Evolutionary conservation across 75 land plant genomes (phyloP).

Genomic region (Pseudotsuga menziesii): DNA sequence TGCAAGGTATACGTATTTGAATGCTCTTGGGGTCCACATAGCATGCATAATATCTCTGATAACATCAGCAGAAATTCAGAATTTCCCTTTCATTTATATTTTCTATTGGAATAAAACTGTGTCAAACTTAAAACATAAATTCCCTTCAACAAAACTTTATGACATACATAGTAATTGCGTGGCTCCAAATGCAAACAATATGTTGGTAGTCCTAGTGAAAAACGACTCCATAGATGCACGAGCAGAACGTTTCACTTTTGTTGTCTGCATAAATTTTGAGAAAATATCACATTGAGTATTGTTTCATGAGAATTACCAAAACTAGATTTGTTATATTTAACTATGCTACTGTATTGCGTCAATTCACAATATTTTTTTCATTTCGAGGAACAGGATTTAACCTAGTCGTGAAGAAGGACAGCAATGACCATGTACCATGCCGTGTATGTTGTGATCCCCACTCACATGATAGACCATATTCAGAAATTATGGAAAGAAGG

Average conservation of each 20-base stretch:
- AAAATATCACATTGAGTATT: not conserved
- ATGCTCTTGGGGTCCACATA: constrained; percentile 26
- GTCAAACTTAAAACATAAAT: too few relatives aligned
- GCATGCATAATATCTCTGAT: constrained; percentile 42
- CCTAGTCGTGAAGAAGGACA: constrained; percentile 28
- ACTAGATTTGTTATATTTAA: too few relatives aligned
- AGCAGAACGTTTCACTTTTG: constrained; percentile 18
- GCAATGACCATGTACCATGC: constrained; percentile 36
- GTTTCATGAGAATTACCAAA: too few relatives aligned
- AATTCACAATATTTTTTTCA: not conserved
- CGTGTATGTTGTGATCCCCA: constrained; percentile 31
- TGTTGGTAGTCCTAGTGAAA: constrained; percentile 34
- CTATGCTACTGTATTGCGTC: too few relatives aligned
- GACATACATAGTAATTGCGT: constrained; percentile 28
- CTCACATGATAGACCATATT: constrained; percentile 27
- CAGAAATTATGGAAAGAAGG: constrained; percentile 30
- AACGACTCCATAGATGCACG: constrained; percentile 16
- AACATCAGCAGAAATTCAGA: too few relatives aligned
- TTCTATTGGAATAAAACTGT: too few relatives aligned
- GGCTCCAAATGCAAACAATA: constrained; percentile 33
- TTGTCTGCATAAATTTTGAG: constrained; percentile 8
- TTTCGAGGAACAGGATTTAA: not conserved
- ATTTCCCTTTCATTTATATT: too few relatives aligned
- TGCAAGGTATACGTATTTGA: constrained; percentile 24
- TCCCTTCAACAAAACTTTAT: not conserved